These are phyloP conservation scores for Yarrowia sp. DNA, from an alignment of 805 yeast genomes.

Conservation along the genomic window DNA sequence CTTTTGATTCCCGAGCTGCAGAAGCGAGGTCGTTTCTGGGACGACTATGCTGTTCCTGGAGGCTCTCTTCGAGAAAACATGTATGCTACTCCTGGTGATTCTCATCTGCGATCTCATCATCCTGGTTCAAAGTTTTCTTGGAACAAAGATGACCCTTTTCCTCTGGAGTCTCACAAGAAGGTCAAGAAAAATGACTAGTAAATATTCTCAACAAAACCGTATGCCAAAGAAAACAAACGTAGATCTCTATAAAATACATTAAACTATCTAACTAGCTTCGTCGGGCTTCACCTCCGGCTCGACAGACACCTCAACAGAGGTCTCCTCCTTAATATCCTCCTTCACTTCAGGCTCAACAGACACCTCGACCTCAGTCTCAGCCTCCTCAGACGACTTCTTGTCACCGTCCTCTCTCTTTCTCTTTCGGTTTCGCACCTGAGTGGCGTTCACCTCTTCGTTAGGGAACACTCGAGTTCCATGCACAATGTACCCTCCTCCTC, in stretches of 20 bases:
- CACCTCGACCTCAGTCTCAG: slow-evolving; percentile 2
- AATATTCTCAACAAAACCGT: no score
- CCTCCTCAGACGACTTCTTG: slow-evolving; percentile 8
- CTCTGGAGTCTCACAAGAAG: background rate
- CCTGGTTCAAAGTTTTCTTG: slow-evolving; percentile 27
- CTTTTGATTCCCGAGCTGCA: slow-evolving; percentile 43
- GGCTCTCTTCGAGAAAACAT: slow-evolving; percentile 43
- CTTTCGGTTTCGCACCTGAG: slow-evolving; percentile 21
- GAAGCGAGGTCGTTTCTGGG: slow-evolving; percentile 40
- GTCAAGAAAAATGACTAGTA: background rate
- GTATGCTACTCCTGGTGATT: slow-evolving; percentile 36
- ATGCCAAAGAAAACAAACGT: no score
- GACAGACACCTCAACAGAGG: background rate
- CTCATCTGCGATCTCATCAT: slow-evolving; percentile 30
- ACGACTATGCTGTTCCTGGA: slow-evolving; percentile 41
- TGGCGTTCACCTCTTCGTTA: slow-evolving; percentile 20
- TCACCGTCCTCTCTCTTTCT: slow-evolving; percentile 17
- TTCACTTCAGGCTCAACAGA: background rate
- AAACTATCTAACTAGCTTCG: background rate
- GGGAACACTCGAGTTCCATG: slow-evolving; percentile 81
- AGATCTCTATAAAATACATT: background rate
- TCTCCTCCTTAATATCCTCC: background rate
- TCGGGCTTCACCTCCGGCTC: background rate
- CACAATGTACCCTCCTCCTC: slow-evolving; percentile 86
- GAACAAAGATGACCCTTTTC: background rate